Evolutionary conservation across 78 protist genomes (phyloP), one percentile per base, ranked within the genome.

Genomic region (Capsaspora owczarzaki): DNA sequence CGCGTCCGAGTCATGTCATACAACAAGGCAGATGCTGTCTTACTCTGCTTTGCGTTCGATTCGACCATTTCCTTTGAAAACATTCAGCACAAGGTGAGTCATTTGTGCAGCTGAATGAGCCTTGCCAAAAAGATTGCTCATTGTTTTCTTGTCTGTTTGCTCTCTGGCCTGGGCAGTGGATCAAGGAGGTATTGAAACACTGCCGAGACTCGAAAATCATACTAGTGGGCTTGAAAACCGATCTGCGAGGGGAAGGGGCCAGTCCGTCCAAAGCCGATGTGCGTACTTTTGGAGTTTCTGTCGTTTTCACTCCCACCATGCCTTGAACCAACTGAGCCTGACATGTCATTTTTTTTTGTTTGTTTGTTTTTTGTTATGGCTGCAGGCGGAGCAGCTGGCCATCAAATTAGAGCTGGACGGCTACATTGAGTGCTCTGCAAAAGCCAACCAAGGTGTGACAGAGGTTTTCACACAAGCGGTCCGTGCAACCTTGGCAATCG

Each of bases 1-100:
- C 86, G 97, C 12, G 86, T 33, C 40, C 49, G 98, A 16, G 95
- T 96, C 31, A 83, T 91, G 19, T 87, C 91, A n/a, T 90, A 90
- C 66, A 92, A 90, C 29, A 82, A 91, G 44, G 91, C 95, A 33
- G 89, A 89, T 31, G 91, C 87, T 20, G 82, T 92, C 68, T 53
- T 89, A 8, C 68, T 92, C 40, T 82, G 88, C 82, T 92, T 85
- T 49, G 81, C 90, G 27, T 66, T 89, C 77, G 68, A 80, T 79
- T 43, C 63, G 12, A 85, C 81, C 23, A 27, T 76, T 10, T 84
- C 91, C 12, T 82, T 79, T 31, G 91, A 85, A 37, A 92, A 92
- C 80, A 89, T 92, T 51, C 46, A 80, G 33, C 14, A 25, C 74
- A 47, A 74, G 78, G 56, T 49, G 16, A 49, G n/a, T n/a, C n/a